These are phyloP conservation scores for Euphorbia peplus DNA, from an alignment of 345 rosid genomes.

Conservation along the genomic window DNA sequence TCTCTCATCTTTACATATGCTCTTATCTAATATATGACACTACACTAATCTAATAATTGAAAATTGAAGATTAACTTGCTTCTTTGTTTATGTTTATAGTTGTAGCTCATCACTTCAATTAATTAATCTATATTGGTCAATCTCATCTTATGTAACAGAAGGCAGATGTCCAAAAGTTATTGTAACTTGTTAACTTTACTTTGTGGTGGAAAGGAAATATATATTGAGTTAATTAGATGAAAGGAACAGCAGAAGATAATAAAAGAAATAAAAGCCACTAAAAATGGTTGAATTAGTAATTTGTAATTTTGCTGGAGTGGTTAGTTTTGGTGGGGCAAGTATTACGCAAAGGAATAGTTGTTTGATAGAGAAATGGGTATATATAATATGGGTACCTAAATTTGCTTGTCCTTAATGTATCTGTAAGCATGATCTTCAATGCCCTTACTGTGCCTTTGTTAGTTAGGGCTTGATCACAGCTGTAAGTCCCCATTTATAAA, in stretches of 20 bases:
- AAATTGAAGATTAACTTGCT: not conserved
- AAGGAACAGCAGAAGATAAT: not conserved
- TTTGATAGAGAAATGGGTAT: constrained; percentile 10
- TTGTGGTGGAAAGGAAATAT: not conserved
- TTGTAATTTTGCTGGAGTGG: constrained; percentile 23
- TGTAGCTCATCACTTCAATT: not conserved
- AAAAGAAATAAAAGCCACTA: not conserved
- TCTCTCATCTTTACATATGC: too few species aligned
- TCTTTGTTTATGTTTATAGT: not conserved
- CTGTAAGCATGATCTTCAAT: not conserved
- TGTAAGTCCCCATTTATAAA: not conserved
- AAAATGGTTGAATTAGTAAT: constrained; percentile 13
- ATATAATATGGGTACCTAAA: not conserved
- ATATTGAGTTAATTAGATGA: not conserved
- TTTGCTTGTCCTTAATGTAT: constrained; percentile 13
- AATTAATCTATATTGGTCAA: not conserved
- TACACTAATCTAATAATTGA: not conserved
- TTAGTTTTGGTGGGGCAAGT: constrained; percentile 12
- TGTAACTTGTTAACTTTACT: not conserved
- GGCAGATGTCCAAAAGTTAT: not conserved
- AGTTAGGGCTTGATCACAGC: constrained; percentile 19
- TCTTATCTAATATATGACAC: too few species aligned
- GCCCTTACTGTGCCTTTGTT: not conserved
- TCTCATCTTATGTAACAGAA: not conserved
- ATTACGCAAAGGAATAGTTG: constrained; percentile 13